phyloP scores from a whole-genome alignment of 306 rosid genomes.

The Mimosa bimucronata region DNA sequence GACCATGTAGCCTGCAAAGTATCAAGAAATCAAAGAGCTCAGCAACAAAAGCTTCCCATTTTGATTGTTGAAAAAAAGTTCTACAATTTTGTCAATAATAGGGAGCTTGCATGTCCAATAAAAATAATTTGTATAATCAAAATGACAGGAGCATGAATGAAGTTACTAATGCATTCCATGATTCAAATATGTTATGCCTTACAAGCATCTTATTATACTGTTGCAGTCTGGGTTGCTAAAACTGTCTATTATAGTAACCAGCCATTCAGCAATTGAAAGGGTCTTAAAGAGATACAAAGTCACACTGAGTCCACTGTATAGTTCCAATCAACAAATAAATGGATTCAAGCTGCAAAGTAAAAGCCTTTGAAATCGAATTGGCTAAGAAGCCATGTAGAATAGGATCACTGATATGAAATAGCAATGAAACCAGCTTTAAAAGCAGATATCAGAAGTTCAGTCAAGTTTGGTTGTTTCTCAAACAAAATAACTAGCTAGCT shows the following conservation, averaged over 20 bases:
- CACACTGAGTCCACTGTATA: constrained; percentile 77
- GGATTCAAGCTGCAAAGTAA: constrained; percentile 61
- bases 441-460: neutral
- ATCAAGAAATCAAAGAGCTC: constrained; percentile 43
- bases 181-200: constrained; percentile 40
- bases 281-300: constrained; percentile 80
- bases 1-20: constrained; percentile 32
- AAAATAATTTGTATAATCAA: too few species aligned
- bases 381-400: neutral
- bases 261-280: constrained; percentile 55
- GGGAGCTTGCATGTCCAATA: constrained; percentile 33
- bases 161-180: constrained; percentile 37
- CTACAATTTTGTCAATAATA: constrained; percentile 40
- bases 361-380: neutral
- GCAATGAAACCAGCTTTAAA: neutral
- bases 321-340: constrained; percentile 91
- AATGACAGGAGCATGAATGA: constrained; percentile 66
- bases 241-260: constrained; percentile 34
- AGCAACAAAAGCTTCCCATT: constrained; percentile 44
- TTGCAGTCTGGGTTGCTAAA: constrained; percentile 32
- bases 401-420: neutral
- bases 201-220: constrained; percentile 40
- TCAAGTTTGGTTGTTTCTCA: neutral
- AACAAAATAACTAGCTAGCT: neutral
- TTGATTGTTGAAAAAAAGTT: constrained; percentile 33